Evolutionary conservation across 495 filamentous ascomycete species (phyloP), one percentile per base, ranked within the genome.

Genomic region (Annulohypoxylon bovei): DNA sequence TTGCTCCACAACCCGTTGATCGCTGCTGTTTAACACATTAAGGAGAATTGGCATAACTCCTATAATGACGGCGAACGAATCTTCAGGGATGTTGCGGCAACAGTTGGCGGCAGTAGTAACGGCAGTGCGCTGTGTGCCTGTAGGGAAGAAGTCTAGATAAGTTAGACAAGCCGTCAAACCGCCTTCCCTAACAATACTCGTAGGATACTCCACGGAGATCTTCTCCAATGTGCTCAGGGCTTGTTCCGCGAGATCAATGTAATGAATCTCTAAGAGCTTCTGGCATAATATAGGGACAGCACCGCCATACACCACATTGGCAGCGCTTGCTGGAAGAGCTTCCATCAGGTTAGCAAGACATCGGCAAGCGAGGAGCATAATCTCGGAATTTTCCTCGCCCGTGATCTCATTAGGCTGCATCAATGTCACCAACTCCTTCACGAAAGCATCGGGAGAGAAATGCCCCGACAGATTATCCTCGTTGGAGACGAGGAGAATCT

Each of bases 331-430:
- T 22, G 95, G 94, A 22, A 98, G 82, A 28, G 96, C 96, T 77
- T 99, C 96, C 95, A 99, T 99, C 30, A 99, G 78, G 72, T 99
- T 98, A 52, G 96, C 96, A 50, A 99, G 89, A 78, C 92, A 98
- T 50, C 96, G 92, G 77, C 96, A 98, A 4, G 96, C 96, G 64
- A 98, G 86, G 2, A 98, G 89, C 94, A 98, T 98, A 71, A 98
- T 97, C 79, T 99, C 95, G 3, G 94, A 91, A 75, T 97, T 97
- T 77, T 96, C 93, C 70, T 94, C 92, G 18, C 92, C 93, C 54
- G 88, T 87, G 47, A 90, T 87, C 27, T 95, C 91, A 75, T 89
- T 90, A 0, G 95, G 93, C 69, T 96, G 91, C 95, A 99, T 98
- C 71, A 99, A 81, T 0, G 85, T 79, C 27, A 98, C 93, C 63